phyloP scores from a whole-genome alignment of 2,329 filamentous ascomycete species.

The Fusarium tanahbumbuense region DNA sequence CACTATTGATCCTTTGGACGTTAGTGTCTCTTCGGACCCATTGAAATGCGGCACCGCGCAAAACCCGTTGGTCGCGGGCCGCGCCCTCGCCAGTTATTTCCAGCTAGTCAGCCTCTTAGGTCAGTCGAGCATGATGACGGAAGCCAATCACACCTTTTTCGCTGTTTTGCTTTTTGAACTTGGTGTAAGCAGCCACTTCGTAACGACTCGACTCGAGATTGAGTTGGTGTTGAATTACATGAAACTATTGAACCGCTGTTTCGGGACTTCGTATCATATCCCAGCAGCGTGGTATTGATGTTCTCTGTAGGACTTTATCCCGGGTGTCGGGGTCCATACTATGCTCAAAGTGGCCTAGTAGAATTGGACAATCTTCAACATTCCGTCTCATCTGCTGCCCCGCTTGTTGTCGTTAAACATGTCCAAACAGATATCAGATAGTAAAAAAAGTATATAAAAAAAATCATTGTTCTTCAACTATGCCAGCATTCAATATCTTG shows the following conservation, averaged over 20 bases:
- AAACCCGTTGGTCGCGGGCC: too few relatives aligned
- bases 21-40: not conserved
- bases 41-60: not conserved
- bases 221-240: not conserved
- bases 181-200: not conserved
- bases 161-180: not conserved
- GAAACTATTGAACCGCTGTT: not conserved
- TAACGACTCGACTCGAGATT: not conserved
- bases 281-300: not conserved
- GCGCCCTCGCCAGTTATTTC: too few relatives aligned
- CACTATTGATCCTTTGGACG: not conserved
- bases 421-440: not conserved
- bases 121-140: fast-evolving
- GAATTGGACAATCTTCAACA: fast-evolving
- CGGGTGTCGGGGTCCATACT: not conserved
- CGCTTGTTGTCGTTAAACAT: not conserved
- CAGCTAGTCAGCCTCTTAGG: too few relatives aligned
- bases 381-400: not conserved
- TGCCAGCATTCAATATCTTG: fast-evolving
- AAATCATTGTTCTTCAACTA: too few relatives aligned
- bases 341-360: not conserved
- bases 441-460: too few relatives aligned
- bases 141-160: not conserved
- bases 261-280: not conserved
- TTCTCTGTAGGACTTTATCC: too few relatives aligned